A percentile compares a stretch with the other conserved stretches of the same genome.
Evolutionary conservation across 2,329 filamentous ascomycete genomes (phyloP).

Genomic region (Trichoderma sp.): DNA sequence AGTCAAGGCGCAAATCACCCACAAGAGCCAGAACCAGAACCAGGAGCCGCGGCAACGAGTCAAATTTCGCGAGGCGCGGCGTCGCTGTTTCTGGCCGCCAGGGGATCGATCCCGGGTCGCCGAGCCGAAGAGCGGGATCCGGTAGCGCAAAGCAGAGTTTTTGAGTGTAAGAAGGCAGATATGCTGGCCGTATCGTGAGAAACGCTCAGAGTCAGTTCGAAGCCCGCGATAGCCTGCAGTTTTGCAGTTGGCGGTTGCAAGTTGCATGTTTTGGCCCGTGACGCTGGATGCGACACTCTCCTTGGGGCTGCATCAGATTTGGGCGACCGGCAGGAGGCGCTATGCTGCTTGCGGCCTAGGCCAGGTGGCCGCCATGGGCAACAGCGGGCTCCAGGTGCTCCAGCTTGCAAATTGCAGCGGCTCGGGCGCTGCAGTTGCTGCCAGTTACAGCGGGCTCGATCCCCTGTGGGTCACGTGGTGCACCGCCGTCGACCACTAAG

Average conservation of each 20-base stretch:
- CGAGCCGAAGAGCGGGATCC: too few species aligned
- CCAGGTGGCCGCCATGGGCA: slow-evolving; percentile 34
- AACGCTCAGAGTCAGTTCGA: slow-evolving; percentile 3
- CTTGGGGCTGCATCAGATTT: slow-evolving; percentile 18
- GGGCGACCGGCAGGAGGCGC: slow-evolving; percentile 13
- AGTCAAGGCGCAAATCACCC: background rate
- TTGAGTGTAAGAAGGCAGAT: background rate
- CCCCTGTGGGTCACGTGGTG: slow-evolving; percentile 11
- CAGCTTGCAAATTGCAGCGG: background rate
- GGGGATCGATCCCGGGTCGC: background rate
- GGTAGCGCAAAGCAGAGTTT: background rate
- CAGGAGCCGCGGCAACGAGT: slow-evolving; percentile 13
- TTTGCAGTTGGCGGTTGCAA: slow-evolving; percentile 20
- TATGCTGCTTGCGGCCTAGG: slow-evolving; percentile 20
- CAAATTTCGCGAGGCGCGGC: slow-evolving; percentile 16
- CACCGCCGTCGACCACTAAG: background rate
- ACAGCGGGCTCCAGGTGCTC: slow-evolving; percentile 22
- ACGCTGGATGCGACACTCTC: slow-evolving; percentile 26
- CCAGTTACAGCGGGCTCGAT: background rate
- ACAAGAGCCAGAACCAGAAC: background rate
- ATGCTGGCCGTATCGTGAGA: slow-evolving; percentile 20
- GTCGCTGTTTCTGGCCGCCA: slow-evolving; percentile 12
- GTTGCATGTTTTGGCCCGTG: slow-evolving; percentile 31
- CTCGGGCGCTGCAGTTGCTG: background rate
- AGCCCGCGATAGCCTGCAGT: slow-evolving; percentile 19